phyloP scores from a whole-genome alignment of 345 rosid genomes.

The Punica granatum region DNA sequence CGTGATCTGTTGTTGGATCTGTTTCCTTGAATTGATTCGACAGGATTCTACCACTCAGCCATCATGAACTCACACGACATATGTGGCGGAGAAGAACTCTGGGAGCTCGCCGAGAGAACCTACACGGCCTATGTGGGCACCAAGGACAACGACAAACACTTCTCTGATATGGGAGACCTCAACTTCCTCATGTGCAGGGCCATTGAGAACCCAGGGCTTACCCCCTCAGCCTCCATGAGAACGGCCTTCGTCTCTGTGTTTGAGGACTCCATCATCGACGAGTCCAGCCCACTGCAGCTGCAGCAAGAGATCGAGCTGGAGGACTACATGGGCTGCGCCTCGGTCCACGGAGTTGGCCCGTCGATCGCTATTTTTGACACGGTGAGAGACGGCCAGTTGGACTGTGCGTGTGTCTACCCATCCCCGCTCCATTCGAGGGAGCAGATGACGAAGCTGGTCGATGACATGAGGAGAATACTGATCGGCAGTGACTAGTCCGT shows the following conservation, averaged over 20 bases:
- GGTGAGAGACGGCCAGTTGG: constrained; percentile 48
- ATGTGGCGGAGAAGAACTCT: constrained; percentile 37
- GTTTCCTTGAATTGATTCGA: not conserved
- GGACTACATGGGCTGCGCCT: constrained; percentile 59
- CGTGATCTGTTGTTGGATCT: not conserved
- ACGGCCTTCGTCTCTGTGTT: constrained; percentile 62
- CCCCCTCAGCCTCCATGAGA: constrained; percentile 56
- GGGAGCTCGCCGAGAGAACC: constrained; percentile 60
- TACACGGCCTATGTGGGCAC: constrained; percentile 36
- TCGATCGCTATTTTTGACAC: constrained; percentile 58
- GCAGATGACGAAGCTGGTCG: constrained; percentile 48
- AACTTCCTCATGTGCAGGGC: constrained; percentile 80
- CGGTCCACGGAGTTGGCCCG: constrained; percentile 71
- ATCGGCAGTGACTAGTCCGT: constrained; percentile 8
- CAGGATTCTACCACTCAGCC: constrained; percentile 79
- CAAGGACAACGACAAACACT: constrained; percentile 59
- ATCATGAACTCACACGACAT: constrained; percentile 62
- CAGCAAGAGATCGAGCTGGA: constrained; percentile 30
- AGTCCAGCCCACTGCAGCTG: constrained; percentile 12
- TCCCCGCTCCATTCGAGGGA: constrained; percentile 75
- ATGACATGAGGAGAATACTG: constrained; percentile 47
- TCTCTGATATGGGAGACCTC: constrained; percentile 69
- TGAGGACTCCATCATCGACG: constrained; percentile 50
- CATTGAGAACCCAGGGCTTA: constrained; percentile 65
- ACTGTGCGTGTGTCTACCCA: constrained; percentile 64